Percentiles rank a stretch among this genome's conserved stretches.
Evolutionary conservation across 768 basidiomycete genomes (phyloP).

Genomic region (Tephrocybe sp.): DNA sequence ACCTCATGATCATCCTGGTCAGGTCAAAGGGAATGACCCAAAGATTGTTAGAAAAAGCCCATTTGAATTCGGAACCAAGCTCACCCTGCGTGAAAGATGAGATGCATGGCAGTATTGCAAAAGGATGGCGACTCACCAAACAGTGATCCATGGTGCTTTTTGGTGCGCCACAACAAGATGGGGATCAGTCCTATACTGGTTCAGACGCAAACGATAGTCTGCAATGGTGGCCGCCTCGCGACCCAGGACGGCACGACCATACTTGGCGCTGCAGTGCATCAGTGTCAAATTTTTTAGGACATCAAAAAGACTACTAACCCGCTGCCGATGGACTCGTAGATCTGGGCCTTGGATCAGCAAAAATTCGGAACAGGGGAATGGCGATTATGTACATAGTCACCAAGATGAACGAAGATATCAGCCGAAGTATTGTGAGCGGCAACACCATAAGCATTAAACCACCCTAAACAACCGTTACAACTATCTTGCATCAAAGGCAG

Average conservation of each 20-base stretch:
- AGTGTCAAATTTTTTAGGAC: neutral
- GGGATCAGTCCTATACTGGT: constrained; percentile 50
- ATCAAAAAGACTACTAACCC: constrained; percentile 19
- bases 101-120: neutral
- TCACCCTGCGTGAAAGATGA: no score
- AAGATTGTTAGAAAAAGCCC: no score
- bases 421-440: no score
- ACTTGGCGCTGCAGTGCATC: constrained; percentile 32
- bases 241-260: constrained; percentile 48
- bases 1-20: no score
- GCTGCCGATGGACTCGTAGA: constrained; percentile 45
- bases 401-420: no score
- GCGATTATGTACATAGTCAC: constrained; percentile 57
- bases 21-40: no score
- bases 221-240: constrained; percentile 53
- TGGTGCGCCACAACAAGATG: constrained; percentile 46
- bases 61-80: no score
- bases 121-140: constrained; percentile 34
- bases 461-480: constrained; percentile 30
- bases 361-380: constrained; percentile 48
- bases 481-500: neutral
- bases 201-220: constrained; percentile 50
- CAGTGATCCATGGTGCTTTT: constrained; percentile 51
- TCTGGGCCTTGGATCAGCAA: constrained; percentile 59
- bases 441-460: no score